Base-by-base conservation (phyloP, 2,329 filamentous ascomycete species). In the Fusarium sp. region DNA sequence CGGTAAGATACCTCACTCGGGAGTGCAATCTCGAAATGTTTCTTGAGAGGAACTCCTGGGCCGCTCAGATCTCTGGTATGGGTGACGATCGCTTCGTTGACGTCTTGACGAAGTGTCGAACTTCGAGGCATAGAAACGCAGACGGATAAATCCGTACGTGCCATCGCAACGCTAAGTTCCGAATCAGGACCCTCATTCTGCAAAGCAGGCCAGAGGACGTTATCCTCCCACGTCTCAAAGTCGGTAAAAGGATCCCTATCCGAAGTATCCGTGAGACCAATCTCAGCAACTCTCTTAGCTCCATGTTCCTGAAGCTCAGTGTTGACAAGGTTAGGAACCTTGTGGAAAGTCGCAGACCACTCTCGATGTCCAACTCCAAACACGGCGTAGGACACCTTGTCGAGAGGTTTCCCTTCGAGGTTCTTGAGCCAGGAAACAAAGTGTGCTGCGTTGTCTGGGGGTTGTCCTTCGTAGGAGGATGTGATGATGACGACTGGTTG, bases 381-480 rank as follows among this genome's bases (percentile, higher is more conserved):
- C 5, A 93, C 88, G 0, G 91, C 87, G 76, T 90, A 94, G 7
- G 87, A 83, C 2, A 90, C 86, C 6, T 88, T 82, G 4, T 92
- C 79, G 1, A 50, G 37, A 76, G 4, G 81, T 70, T 16, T 79
- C 69, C 89, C 84, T 37, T 86, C 82, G 13, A 88, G 80, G 14
- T 77, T 83, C 74, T 89, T 84, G 3, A 93, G 77, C 92, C 92
- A 94, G 6, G 86, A 82, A 38, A 90, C 87, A 76, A 94, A 94
- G 56, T 89, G 86, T 0, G 83, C 85, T 0, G 92, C 92, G 67
- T 94, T 93, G 71, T 93, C 91, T 0, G 92, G 89, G 0, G 92
- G 91, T 62, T 92, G 85, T 1, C 93, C 92, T 77, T 94, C 92
- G 76, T 94, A 94, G 2, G 89, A 91, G 0, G 92, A 87, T 0